Evolutionary conservation across 495 filamentous ascomycete species (phyloP), one percentile per base, ranked within the genome.

Genomic region (Penicillium herquei): DNA sequence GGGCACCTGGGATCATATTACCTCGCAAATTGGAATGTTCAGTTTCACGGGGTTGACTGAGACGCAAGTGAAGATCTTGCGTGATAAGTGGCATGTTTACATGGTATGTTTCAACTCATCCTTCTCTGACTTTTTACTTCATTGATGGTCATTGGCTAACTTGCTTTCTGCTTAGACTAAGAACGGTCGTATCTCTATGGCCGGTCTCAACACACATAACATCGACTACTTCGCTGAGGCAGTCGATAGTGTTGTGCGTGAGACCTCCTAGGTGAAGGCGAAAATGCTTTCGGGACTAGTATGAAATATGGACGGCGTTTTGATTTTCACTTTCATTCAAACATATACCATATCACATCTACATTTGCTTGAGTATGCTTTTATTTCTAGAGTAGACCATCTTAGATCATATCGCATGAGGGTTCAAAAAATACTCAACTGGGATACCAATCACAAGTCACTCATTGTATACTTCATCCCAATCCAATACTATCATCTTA

Each of bases 21-120:
- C 92, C 8, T 87, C 94, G 57, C 94, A 99, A 81, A 99, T 99
- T 70, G 94, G 94, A 64, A 99, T 99, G 94, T 99, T 99, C 76
- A 92, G 88, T 67, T 99, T 95, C 70, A 99, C 94, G 2, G 94
- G 94, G 0, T 69, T 99, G 70, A 86, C 68, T 1, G 93, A 97
- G 79, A 66, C 79, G 47, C 94, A 99, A 72, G 94, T 96, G n/a
- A 63, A 83, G 71, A 83, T 85, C 70, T 67, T 99, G 56, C 79
- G 90, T 49, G 82, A 86, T 45, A 86, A 93, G 59, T 87, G 78
- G 63, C 95, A 98, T 67, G 81, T 99, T 37, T 99, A 99, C 71
- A 96, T 98, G 90, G 76, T 78, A 50, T 50, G 71, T 62, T 56
- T 54, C 55, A 1, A 4, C 12, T 26, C 16, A 26, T 5, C 17